phyloP scores from a whole-genome alignment of 345 rosid genomes.

The Euclidium syriacum region DNA sequence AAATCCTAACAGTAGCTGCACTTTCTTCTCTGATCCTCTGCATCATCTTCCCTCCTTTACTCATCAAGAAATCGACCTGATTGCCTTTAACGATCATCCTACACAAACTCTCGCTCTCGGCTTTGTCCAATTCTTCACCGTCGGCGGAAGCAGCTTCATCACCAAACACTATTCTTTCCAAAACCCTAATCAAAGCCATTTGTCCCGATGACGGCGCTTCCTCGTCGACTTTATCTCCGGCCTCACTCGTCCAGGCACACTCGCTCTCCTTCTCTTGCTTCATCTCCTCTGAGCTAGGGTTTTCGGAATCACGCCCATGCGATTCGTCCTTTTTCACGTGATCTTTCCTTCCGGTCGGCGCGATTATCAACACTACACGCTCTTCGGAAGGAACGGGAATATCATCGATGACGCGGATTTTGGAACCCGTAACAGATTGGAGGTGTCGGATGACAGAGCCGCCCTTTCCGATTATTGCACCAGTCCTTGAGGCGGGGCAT shows the following conservation, averaged over 20 bases:
- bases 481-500: conserved; percentile 34
- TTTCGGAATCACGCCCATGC: neutral
- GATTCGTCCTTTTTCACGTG: conserved; percentile 5
- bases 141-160: conserved; percentile 34
- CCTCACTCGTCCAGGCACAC: no score
- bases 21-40: conserved; percentile 55
- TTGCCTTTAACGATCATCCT: conserved; percentile 46
- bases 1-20: conserved; percentile 42
- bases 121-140: conserved; percentile 31
- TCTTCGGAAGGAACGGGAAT: conserved; percentile 38
- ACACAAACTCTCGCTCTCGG: conserved; percentile 41
- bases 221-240: conserved; percentile 5
- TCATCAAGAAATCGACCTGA: conserved; percentile 40
- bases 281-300: conserved; percentile 13
- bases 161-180: conserved; percentile 55
- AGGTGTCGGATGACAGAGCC: conserved; percentile 42
- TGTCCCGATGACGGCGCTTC: conserved; percentile 43
- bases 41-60: conserved; percentile 43
- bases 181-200: conserved; percentile 53
- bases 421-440: conserved; percentile 36
- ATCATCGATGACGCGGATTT: conserved; percentile 44
- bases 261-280: conserved; percentile 22
- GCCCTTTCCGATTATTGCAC: conserved; percentile 40
- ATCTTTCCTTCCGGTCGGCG: conserved; percentile 6
- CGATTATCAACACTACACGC: conserved; percentile 37